Evolutionary conservation across 2,329 filamentous ascomycete genomes (phyloP), one percentile per base, ranked within the genome.

Genomic region (Botryosphaeria dothidea): DNA sequence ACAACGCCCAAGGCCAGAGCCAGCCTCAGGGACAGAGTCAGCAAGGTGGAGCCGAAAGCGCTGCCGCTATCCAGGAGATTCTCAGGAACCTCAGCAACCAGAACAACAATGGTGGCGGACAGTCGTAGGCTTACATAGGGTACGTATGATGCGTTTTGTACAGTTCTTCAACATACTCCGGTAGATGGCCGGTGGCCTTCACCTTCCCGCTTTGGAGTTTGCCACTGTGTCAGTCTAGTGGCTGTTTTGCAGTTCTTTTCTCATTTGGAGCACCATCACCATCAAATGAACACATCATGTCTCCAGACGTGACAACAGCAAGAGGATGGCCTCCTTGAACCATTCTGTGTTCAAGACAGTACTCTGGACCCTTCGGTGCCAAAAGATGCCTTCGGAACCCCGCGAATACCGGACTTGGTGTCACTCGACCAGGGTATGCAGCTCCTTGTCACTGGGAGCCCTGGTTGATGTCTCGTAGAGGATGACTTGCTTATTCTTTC

Each of bases 131-230:
- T 27, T n/a, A 9, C n/a, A 9, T 23, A 51, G 3, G 45, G 58
- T 62, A 41, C 25, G 57, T 60, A 48, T 61, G 29, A 57, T 48
- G 41, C 11, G 46, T 62, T 29, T 43, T 62, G 58, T 62, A 62
- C 45, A 51, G 15, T 25, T 21, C 8, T 34, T 41, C n/a, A 13
- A n/a, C 11, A n/a, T 25, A 8, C 4, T 13, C n/a, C 23, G 54
- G 36, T 27, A 31, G 31, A 34, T 31, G 29, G 8, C 51, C 31
- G 31, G 17, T 11, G 51, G 3, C 3, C 25, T 23, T 2, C 15
- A 41, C 4, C 31, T 41, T 15, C 2, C 5, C 11, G 31, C 31
- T 8, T 36, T 21, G 31, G 29, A 23, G 15, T 13, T 43, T 8
- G 4, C 9, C 8, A 13, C 25, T 58, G 38, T 34, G 45, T 45